Evolutionary conservation across 768 basidiomycete species (phyloP).

Genomic region (Mrakia frigida): DNA sequence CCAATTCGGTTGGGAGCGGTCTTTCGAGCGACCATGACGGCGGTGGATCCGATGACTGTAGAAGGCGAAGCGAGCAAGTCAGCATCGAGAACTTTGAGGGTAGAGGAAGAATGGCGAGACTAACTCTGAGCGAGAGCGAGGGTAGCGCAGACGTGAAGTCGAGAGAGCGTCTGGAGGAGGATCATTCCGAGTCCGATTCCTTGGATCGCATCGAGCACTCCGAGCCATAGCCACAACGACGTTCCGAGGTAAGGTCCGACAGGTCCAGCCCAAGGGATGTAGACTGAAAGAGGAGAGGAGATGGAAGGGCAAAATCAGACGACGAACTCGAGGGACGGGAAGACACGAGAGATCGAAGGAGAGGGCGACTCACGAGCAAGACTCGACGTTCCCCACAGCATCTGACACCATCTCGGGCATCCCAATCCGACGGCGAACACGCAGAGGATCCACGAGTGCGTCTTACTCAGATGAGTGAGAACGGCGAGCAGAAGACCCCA

Average conservation of each 20-base stretch:
- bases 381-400: slow-evolving; percentile 93
- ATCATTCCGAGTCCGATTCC: slow-evolving; percentile 93
- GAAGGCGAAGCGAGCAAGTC: background rate
- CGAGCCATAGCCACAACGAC: slow-evolving; percentile 90
- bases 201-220: slow-evolving; percentile 87
- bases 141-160: slow-evolving; percentile 89
- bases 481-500: slow-evolving; percentile 72
- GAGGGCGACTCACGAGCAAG: slow-evolving; percentile 50
- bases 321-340: background rate
- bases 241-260: slow-evolving; percentile 50
- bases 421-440: slow-evolving; percentile 94
- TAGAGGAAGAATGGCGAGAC: background rate
- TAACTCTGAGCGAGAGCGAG: slow-evolving; percentile 71
- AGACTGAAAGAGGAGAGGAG: background rate
- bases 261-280: slow-evolving; percentile 34
- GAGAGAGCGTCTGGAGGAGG: slow-evolving; percentile 65
- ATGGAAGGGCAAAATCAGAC: background rate
- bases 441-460: slow-evolving; percentile 89
- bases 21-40: slow-evolving; percentile 88
- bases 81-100: background rate
- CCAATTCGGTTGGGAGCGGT: slow-evolving; percentile 86
- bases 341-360: background rate
- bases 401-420: slow-evolving; percentile 93
- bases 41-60: slow-evolving; percentile 68
- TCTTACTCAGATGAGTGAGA: slow-evolving; percentile 81